Evolutionary conservation across 2,329 filamentous ascomycete genomes (phyloP).

Genomic region (Alternaria alternata): DNA sequence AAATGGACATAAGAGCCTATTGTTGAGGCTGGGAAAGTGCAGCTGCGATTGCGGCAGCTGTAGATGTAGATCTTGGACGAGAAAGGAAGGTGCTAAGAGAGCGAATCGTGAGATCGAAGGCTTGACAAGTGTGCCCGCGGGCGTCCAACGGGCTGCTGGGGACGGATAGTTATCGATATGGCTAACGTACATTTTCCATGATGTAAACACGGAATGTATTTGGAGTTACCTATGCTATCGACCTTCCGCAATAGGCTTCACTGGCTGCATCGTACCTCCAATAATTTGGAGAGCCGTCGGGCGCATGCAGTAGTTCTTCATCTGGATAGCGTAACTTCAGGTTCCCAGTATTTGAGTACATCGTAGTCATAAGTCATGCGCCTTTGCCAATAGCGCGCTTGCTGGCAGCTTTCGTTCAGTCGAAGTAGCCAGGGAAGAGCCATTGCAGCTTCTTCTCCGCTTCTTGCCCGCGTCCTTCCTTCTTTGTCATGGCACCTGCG

Average conservation of each 20-base stretch:
- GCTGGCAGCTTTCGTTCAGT: conserved; percentile 36
- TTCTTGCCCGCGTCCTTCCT: conserved; percentile 74
- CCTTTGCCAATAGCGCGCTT: not conserved
- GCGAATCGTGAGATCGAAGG: conserved; percentile 3
- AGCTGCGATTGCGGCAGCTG: conserved; percentile 8
- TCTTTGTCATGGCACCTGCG: conserved; percentile 83
- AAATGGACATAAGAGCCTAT: not conserved
- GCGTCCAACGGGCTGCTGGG: conserved; percentile 8
- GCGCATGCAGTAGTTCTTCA: not conserved
- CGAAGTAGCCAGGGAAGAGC: conserved; percentile 84
- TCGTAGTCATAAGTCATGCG: conserved; percentile 2
- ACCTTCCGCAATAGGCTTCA: conserved; percentile 26
- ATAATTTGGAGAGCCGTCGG: not conserved
- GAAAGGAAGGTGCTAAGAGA: conserved; percentile 30
- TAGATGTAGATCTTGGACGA: conserved; percentile 14
- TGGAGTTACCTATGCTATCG: conserved; percentile 10
- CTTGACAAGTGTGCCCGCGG: conserved; percentile 20
- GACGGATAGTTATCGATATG: conserved; percentile 29
- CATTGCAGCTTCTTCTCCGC: conserved; percentile 82
- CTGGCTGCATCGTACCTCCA: conserved; percentile 8
- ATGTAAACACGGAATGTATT: conserved; percentile 21
- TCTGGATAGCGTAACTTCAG: not conserved
- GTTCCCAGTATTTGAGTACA: not conserved
- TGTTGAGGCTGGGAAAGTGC: not conserved
- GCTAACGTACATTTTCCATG: conserved; percentile 24